These are phyloP conservation scores for Artemisia tridentata DNA, from an alignment of 129 eudicot species.

Conservation along the genomic window DNA sequence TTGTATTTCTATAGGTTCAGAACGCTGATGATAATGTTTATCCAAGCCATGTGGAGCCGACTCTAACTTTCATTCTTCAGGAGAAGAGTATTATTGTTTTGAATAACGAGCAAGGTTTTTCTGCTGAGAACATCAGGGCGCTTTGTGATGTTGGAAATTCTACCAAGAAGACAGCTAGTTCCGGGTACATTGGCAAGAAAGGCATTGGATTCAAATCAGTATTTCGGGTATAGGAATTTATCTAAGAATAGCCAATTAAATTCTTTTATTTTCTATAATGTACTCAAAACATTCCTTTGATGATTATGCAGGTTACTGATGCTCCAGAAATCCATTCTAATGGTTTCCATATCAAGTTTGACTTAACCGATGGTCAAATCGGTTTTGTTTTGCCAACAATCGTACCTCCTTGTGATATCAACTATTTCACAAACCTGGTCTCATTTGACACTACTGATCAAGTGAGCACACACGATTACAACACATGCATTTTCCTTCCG, in stretches of 20 bases:
- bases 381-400: slow-evolving; percentile 90
- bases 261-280: not conserved
- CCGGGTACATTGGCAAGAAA: slow-evolving; percentile 97
- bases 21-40: slow-evolving; percentile 95
- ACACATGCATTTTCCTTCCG: slow-evolving; percentile 88
- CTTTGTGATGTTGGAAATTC: slow-evolving; percentile 98
- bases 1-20: slow-evolving; percentile 52
- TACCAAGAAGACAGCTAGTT: slow-evolving; percentile 67
- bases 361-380: slow-evolving; percentile 77
- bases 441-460: slow-evolving; percentile 33
- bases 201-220: slow-evolving; percentile 99
- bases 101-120: slow-evolving; percentile 83
- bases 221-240: slow-evolving; percentile 59
- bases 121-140: slow-evolving; percentile 74
- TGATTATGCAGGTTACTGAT: slow-evolving; percentile 71
- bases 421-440: slow-evolving; percentile 41
- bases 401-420: slow-evolving; percentile 76
- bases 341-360: slow-evolving; percentile 95
- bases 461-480: slow-evolving; percentile 46
- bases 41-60: slow-evolving; percentile 68
- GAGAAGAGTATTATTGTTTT: slow-evolving; percentile 59
- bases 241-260: not conserved
- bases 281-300: slow-evolving; percentile 11
- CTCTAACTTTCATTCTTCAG: slow-evolving; percentile 66
- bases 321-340: slow-evolving; percentile 97